Percentiles rank a stretch among this genome's conserved stretches.
phyloP scores from a whole-genome alignment of 164 flowering plant genomes.

The Sedum album region DNA sequence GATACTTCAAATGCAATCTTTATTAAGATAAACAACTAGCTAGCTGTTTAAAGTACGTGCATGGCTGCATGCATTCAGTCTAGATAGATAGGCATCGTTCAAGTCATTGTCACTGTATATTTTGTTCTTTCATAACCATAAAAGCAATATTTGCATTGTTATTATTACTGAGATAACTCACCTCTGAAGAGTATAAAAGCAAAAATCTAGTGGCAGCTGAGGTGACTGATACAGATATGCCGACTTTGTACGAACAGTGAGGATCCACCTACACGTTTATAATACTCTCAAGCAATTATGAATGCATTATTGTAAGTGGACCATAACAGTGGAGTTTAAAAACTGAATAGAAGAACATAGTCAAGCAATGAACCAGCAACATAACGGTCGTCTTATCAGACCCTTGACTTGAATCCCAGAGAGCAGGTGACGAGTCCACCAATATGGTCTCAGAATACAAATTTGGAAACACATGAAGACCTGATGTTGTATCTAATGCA shows the following conservation, averaged over 20 bases:
- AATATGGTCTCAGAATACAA: conserved; percentile 54
- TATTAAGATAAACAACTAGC: too few relatives aligned
- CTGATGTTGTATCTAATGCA: conserved; percentile 88
- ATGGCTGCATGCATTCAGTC: too few relatives aligned
- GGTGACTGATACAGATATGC: conserved; percentile 46
- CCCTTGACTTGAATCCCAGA: conserved; percentile 55
- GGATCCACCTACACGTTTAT: conserved; percentile 75
- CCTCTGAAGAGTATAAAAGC: conserved; percentile 72
- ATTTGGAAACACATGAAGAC: conserved; percentile 81
- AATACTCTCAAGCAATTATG: background rate
- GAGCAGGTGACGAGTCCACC: conserved; percentile 88
- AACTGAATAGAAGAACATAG: background rate
- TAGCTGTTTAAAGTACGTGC: too few relatives aligned
- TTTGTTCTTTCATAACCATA: background rate
- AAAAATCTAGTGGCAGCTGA: conserved; percentile 79
- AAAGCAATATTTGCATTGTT: background rate
- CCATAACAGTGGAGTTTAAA: background rate
- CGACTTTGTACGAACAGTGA: conserved; percentile 76
- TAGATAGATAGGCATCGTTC: background rate
- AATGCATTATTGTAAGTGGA: background rate
- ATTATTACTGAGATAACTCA: conserved; percentile 15
- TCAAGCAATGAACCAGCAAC: conserved; percentile 42
- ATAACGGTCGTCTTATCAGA: conserved; percentile 67
- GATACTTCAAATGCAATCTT: too few relatives aligned
- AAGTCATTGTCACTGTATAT: background rate